Evolutionary conservation across 2,329 filamentous ascomycete species (phyloP).

Genomic region (Arthrinium phaeospermum): DNA sequence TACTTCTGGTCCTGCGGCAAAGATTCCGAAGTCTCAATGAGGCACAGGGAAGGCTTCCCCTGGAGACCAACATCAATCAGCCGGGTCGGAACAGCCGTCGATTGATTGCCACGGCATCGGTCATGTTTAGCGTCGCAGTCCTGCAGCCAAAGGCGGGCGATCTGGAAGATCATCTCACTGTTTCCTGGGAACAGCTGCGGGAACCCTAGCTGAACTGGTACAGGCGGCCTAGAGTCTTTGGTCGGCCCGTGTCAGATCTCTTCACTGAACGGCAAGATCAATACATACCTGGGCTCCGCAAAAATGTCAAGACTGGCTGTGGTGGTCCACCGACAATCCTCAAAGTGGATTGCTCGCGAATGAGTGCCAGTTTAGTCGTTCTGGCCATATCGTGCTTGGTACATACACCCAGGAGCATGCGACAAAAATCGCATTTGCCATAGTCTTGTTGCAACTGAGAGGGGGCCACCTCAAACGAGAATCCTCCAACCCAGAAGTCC

Average conservation of each 20-base stretch:
- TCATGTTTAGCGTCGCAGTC: background rate
- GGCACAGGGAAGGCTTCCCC: background rate
- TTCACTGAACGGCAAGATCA: accelerated
- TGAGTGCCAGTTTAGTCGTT: background rate
- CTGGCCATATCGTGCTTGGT: background rate
- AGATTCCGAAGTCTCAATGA: background rate
- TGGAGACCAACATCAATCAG: background rate
- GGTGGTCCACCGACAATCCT: background rate
- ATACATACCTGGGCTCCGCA: background rate
- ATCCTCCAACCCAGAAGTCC: background rate
- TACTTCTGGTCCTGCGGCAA: background rate
- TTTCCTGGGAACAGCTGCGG: background rate
- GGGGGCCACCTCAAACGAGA: background rate
- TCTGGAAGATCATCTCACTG: background rate
- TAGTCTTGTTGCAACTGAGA: background rate
- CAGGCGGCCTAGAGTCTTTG: background rate
- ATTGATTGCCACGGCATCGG: background rate
- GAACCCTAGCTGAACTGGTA: background rate
- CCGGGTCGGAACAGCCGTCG: background rate
- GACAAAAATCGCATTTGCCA: background rate
- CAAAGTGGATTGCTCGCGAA: background rate
- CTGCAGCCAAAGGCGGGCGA: background rate
- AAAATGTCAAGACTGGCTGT: background rate
- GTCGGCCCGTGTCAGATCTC: background rate
- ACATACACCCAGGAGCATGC: background rate